A percentile compares a stretch with the other conserved stretches of the same genome.
These are phyloP conservation scores for Linnemannia hyalina DNA, from an alignment of 192 early-diverging fungal genomes.

Conservation along the genomic window DNA sequence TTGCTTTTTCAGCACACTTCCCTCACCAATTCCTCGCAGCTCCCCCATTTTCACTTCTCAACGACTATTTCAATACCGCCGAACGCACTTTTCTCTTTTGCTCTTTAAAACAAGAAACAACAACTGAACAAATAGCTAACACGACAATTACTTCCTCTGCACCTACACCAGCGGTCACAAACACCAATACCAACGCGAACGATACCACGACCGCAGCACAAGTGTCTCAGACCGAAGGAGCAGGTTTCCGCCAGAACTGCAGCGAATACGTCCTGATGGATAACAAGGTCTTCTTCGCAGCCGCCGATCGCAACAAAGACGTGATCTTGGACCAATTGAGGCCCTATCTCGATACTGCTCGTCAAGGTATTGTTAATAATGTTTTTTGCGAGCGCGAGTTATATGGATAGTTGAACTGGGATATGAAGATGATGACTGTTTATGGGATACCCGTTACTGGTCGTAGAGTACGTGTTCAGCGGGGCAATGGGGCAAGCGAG, in stretches of 20 bases:
- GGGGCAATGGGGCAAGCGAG: too few species aligned
- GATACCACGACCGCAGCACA: not conserved
- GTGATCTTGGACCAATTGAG: slow-evolving; percentile 34
- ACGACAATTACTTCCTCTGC: not conserved
- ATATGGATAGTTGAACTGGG: too few species aligned
- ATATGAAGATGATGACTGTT: too few species aligned
- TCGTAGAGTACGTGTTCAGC: too few species aligned
- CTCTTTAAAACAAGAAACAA: too few species aligned
- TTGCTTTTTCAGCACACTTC: not conserved
- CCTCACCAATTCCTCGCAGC: not conserved
- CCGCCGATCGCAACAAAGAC: slow-evolving; percentile 49
- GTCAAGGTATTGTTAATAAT: slow-evolving; percentile 2
- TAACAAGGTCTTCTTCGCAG: slow-evolving; percentile 51
- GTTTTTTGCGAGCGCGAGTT: too few species aligned
- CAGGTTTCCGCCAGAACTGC: slow-evolving; percentile 28
- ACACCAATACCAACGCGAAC: not conserved
- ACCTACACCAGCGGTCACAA: not conserved
- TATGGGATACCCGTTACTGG: too few species aligned
- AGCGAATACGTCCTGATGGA: slow-evolving; percentile 52
- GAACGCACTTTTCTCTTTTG: too few species aligned
- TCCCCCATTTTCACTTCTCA: not conserved
- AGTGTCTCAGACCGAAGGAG: not conserved
- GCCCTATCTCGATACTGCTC: slow-evolving; percentile 20
- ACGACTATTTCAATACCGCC: too few species aligned
- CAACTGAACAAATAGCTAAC: not conserved